Evolutionary conservation across 176 grass and related monocot genomes (phyloP), one percentile per base, ranked within the genome.

Genomic region (Zizania latifolia): DNA sequence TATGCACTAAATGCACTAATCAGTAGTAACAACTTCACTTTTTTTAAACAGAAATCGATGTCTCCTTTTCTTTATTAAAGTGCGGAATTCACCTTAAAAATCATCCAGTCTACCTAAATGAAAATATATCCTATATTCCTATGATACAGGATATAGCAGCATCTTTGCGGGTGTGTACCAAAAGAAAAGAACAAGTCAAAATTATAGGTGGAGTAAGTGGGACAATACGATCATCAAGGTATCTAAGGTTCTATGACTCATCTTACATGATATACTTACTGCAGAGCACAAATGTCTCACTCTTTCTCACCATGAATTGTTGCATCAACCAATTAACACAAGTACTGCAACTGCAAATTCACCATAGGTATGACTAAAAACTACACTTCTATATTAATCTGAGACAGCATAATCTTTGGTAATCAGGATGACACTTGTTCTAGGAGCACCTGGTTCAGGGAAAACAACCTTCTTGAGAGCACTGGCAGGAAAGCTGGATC

Each of bases 361-460:
- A 41, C 11, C 11, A 6, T 27, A 58, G 22, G 36, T 24, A 10
- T 55, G n/a, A 28, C 36, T n/a, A n/a, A 39, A 30, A 22, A 22
- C 12, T 16, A 65, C 50, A 48, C 24, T 78, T 32, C 35, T 46
- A 48, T 65, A 37, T 78, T n/a, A 48, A 53, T 67, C 7, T 23
- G 21, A 10, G n/a, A 54, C 8, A n/a, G n/a, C n/a, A 8, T 53
- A 21, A 11, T 12, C 4, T 27, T 57, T 27, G 26, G 48, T 48
- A 15, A 46, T 31, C 74, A 93, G 87, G 81, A 86, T 93, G 87
- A 82, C 86, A 59, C 90, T 93, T 75, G 54, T 93, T 33, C 83
- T 89, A 60, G 90, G 90, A 84, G 76, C 80, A 27, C 86, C 90
- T 28, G 55, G 86, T 24, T 93, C 90, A 0, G 90, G 90, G 14